Conservation (phyloP, 305 asterid genomes). For the Plantago coronopus region DNA sequence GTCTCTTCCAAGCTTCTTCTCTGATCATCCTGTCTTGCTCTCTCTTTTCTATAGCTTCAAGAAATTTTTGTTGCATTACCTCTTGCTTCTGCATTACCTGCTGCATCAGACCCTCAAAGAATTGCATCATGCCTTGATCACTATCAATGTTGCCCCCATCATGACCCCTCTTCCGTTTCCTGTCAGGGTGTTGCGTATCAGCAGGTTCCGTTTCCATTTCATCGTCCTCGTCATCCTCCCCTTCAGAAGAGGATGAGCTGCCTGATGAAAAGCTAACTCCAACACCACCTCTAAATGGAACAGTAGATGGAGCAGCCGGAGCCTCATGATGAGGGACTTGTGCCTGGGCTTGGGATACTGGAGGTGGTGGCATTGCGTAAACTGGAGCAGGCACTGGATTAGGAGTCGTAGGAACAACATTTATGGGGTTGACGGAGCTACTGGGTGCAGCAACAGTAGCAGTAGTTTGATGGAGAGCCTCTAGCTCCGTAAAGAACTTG, state of each 20-base stretch:
- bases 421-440: not conserved
- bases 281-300: slow-evolving; percentile 4
- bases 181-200: slow-evolving; percentile 7
- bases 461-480: slow-evolving; percentile 33
- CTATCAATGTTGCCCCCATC: slow-evolving; percentile 11
- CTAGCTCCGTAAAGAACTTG: slow-evolving; percentile 44
- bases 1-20: slow-evolving; percentile 53
- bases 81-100: slow-evolving; percentile 50
- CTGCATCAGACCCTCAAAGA: slow-evolving; percentile 41
- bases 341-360: slow-evolving; percentile 18
- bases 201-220: slow-evolving; percentile 19
- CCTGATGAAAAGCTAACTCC: slow-evolving; percentile 22
- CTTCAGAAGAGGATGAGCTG: slow-evolving; percentile 28
- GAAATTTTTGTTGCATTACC: slow-evolving; percentile 39
- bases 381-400: slow-evolving; percentile 3
- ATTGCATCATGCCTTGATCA: slow-evolving; percentile 36
- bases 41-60: slow-evolving; percentile 40
- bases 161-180: slow-evolving; percentile 32
- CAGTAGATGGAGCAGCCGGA: slow-evolving; percentile 5
- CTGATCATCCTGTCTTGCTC: slow-evolving; percentile 45
- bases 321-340: slow-evolving; percentile 8
- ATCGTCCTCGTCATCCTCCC: slow-evolving; percentile 19
- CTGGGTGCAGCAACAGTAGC: slow-evolving; percentile 10
- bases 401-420: not conserved
- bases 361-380: slow-evolving; percentile 14